Percentiles rank a stretch among this genome's conserved stretches.
These are phyloP conservation scores for Astragalus membranaceus DNA, from an alignment of 306 rosid species.

Conservation along the genomic window DNA sequence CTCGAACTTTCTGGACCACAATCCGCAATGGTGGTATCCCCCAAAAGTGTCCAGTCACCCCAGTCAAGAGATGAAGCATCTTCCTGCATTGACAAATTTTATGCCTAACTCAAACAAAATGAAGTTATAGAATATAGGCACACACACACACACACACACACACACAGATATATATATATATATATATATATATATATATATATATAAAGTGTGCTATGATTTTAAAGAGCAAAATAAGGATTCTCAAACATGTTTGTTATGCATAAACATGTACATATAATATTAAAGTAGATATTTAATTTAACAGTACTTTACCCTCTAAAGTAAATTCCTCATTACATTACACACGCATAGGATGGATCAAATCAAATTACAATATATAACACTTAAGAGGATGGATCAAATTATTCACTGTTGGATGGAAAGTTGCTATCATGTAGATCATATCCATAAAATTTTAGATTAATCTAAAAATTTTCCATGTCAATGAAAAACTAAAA, in stretches of 20 bases:
- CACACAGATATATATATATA: too few species aligned
- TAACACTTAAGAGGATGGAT: not conserved
- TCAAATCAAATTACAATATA: not conserved
- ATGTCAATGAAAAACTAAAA: too few species aligned
- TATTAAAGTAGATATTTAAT: not conserved
- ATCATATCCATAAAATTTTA: too few species aligned
- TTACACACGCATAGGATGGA: not conserved
- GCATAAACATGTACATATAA: not conserved
- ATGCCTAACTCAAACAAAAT: constrained; percentile 1
- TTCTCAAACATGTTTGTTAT: not conserved
- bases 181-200: too few species aligned
- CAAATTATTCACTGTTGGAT: too few species aligned
- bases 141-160: too few species aligned
- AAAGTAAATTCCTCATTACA: not conserved
- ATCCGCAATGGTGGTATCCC: constrained; percentile 10
- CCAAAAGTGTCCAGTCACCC: constrained; percentile 63
- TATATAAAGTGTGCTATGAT: not conserved
- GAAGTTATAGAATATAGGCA: not conserved
- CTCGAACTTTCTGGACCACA: constrained; percentile 24
- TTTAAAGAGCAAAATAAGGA: not conserved
- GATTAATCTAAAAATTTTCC: too few species aligned
- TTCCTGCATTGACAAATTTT: constrained; percentile 53
- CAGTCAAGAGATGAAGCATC: constrained; percentile 42
- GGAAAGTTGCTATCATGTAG: too few species aligned
- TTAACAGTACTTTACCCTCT: not conserved